Evolutionary conservation across 331 rosid species (phyloP).

Genomic region (Quercus tomentella): DNA sequence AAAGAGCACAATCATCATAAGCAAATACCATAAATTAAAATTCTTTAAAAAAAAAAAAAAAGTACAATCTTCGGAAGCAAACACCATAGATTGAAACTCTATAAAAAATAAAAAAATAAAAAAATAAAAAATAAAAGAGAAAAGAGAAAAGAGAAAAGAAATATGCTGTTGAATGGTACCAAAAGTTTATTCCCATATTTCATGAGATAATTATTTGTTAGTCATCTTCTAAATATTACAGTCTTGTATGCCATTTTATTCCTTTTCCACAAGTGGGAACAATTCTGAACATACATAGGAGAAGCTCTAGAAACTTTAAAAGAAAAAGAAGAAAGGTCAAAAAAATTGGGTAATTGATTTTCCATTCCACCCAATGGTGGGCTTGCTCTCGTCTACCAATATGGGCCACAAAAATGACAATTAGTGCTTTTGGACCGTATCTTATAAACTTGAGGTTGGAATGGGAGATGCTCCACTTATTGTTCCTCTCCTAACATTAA

Average conservation of each 20-base stretch:
- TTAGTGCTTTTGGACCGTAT: not conserved
- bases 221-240: no score
- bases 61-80: accelerated
- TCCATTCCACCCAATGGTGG: not conserved
- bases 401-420: not conserved
- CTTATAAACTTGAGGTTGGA: conserved; percentile 3
- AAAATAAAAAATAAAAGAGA: no score
- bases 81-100: accelerated
- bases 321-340: not conserved
- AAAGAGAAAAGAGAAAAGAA: accelerated
- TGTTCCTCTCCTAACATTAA: not conserved
- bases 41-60: no score
- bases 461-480: not conserved
- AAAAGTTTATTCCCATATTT: no score
- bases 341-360: not conserved
- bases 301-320: not conserved
- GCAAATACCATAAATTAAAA: accelerated
- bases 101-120: no score
- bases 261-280: not conserved
- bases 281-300: not conserved
- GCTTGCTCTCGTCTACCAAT: not conserved
- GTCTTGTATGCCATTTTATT: no score
- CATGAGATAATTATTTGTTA: no score
- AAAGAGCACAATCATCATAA: accelerated
- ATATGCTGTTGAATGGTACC: no score